Base-by-base conservation (phyloP, 1,284 basidiomycete genomes). In the Moniliella sp. region DNA sequence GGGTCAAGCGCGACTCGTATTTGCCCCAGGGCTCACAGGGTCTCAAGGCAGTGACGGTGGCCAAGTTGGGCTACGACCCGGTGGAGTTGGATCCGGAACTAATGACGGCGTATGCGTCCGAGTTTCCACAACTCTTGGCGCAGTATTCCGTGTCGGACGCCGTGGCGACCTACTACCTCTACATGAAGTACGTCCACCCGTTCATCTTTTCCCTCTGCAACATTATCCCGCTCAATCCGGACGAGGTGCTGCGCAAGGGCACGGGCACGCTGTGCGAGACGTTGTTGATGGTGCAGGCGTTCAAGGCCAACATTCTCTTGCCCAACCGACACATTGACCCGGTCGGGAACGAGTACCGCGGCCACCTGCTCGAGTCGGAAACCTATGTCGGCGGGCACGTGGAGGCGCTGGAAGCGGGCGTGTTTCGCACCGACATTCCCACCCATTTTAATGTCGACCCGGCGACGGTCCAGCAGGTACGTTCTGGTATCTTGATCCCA, bases 141-240 rank as follows among this genome's bases (percentile, higher is more conserved):
- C 80, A 88, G 54, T 99, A 99, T 63, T 97, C 91, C 47, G 91
- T 99, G 16, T 99, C 91, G 59, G 91, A 99, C 69, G 91, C 91
- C 1, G 91, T 97, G 3, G 91, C 91, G 14, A 97, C 91, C 1
- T 97, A 99, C 62, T 97, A 97, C 61, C 71, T 99, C 28, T 97
- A 99, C 67, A 97, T 97, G 91, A 99, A 97, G 81, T 97, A 99
- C 58, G 86, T 99, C 8, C 86, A 97, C 56, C 91, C 91, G 0
- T 99, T 99, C 70, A 84, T 97, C 52, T 99, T 99, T 66, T 97
- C 88, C 15, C 67, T 99, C 19, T 97, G 91, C 66, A 97, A 93
- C 68, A 97, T 97, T 61, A 97, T 99, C 50, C 91, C 91, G 11
- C 71, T 99, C 36, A 78, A 77, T 52, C 84, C 91, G 2, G 91